These are phyloP conservation scores for Cercospora sp. DNA, from an alignment of 2,329 filamentous ascomycete genomes.

Conservation along the genomic window DNA sequence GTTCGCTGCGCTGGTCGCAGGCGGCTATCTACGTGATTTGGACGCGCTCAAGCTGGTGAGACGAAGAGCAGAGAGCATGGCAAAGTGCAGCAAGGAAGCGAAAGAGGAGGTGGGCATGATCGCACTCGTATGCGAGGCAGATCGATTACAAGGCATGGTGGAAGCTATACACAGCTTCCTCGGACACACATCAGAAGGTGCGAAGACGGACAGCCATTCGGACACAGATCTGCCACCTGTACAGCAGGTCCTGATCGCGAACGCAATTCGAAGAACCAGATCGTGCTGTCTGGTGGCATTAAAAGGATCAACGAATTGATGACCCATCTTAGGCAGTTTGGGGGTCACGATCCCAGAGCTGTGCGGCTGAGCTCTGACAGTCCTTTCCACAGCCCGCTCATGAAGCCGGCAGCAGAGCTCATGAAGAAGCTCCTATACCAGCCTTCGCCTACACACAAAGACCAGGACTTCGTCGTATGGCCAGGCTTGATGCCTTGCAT, in stretches of 20 bases:
- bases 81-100: conserved; percentile 68
- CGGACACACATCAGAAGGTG: conserved; percentile 63
- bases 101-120: conserved; percentile 87
- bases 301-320: conserved; percentile 78
- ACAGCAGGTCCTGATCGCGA: conserved; percentile 85
- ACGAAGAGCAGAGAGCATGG: conserved; percentile 79
- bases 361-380: conserved; percentile 84
- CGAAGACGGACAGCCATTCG: conserved; percentile 62
- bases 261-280: conserved; percentile 94
- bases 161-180: conserved; percentile 77
- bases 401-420: conserved; percentile 77
- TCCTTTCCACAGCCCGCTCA: conserved; percentile 89
- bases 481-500: conserved; percentile 75
- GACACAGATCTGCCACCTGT: conserved; percentile 70
- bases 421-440: conserved; percentile 68
- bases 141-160: conserved; percentile 69
- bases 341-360: conserved; percentile 85
- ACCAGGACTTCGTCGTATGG: conserved; percentile 70
- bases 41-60: conserved; percentile 78
- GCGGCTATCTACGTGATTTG: conserved; percentile 73
- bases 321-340: conserved; percentile 82
- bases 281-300: conserved; percentile 86
- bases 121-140: conserved; percentile 82
- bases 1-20: conserved; percentile 85
- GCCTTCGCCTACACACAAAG: conserved; percentile 54